Percentiles rank a stretch among this genome's conserved stretches.
Conservation (phyloP, 2,329 filamentous ascomycete genomes). For the Orbilia blumenaviensis region DNA sequence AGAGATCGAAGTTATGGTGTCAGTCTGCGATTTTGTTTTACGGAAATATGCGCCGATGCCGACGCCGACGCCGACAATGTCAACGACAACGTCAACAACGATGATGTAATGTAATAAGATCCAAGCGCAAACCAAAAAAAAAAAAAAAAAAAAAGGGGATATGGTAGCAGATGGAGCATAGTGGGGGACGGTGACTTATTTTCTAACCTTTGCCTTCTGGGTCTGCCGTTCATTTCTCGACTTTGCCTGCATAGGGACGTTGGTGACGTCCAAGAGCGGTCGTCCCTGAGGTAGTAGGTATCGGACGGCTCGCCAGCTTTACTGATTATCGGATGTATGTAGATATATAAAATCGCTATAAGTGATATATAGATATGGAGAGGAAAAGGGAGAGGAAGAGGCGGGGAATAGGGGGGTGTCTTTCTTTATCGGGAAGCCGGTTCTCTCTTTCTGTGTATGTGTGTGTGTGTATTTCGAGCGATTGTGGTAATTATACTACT, state of each 20-base stretch:
- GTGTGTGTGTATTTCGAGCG: too few relatives aligned
- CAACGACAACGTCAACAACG: not conserved
- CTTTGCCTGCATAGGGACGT: constrained; percentile 60
- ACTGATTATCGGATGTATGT: not conserved
- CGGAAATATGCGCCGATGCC: not conserved
- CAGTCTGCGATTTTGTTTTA: constrained; percentile 7
- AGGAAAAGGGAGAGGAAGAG: not conserved
- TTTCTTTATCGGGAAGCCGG: too few relatives aligned
- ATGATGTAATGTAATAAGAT: too few relatives aligned
- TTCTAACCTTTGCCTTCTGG: constrained; percentile 70
- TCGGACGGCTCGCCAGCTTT: constrained; percentile 47
- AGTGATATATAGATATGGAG: too few relatives aligned
- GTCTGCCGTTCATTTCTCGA: constrained; percentile 69
- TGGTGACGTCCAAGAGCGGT: constrained; percentile 51
- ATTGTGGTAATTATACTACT: not conserved
- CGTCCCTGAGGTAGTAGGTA: constrained; percentile 44
- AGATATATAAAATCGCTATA: constrained; percentile 4
- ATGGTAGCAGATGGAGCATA: not conserved
- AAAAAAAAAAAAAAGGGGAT: too few relatives aligned
- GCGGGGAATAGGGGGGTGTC: too few relatives aligned
- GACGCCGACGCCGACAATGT: not conserved
- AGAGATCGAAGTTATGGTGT: constrained; percentile 16
- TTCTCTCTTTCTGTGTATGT: too few relatives aligned
- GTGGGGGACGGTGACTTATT: not conserved
- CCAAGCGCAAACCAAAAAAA: too few relatives aligned